Base-by-base conservation (phyloP, 1,284 basidiomycete species). In the Amylostereum chailletii region DNA sequence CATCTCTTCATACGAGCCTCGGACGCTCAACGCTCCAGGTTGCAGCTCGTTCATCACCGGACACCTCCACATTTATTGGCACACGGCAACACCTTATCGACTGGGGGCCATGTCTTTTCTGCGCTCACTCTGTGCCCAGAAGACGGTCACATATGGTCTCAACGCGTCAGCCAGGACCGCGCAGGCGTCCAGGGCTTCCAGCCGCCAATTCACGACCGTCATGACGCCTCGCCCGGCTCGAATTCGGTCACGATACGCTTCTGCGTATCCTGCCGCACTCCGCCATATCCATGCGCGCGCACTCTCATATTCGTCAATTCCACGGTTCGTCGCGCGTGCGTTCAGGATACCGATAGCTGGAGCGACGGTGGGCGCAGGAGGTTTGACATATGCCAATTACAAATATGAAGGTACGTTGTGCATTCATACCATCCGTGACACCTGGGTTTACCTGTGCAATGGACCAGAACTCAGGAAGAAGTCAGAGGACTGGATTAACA, bases 331-430 rank as follows among this genome's bases (percentile, higher is more conserved):
- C 43, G 81, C 84, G 0, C 74, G 90, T 40, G 91, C 90, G 0
- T 91, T 94, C 62, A 74, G 86, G 47, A 81, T 94, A 1, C 91
- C 91, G 34, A 75, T 91, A 54, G 91, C 90, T 33, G 89, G 86
- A 9, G 86, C 83, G 27, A 90, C 90, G 0, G 79, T 92, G 27
- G 91, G 92, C 8, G 92, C 86, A 1, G 92, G 93, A n/a, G 86
- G 90, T 0, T 71, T 94, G 50, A 89, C 88, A 4, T 95, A 94
- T 66, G 92, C 90, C 11, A 93, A 93, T 63, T 94, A 93, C 72
- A 92, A 91, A 69, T 83, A 94, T 59, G 92, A 96, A 72, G 90
- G 92, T 90, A 53, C 57, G 80, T 67, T 4, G 31, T 29, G 38
- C 46, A 43, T n/a, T 9, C n/a, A 37, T 42, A 27, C 30, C 34